These are phyloP conservation scores for Monascus ruber DNA, from an alignment of 2,329 filamentous ascomycete genomes.

Conservation along the genomic window DNA sequence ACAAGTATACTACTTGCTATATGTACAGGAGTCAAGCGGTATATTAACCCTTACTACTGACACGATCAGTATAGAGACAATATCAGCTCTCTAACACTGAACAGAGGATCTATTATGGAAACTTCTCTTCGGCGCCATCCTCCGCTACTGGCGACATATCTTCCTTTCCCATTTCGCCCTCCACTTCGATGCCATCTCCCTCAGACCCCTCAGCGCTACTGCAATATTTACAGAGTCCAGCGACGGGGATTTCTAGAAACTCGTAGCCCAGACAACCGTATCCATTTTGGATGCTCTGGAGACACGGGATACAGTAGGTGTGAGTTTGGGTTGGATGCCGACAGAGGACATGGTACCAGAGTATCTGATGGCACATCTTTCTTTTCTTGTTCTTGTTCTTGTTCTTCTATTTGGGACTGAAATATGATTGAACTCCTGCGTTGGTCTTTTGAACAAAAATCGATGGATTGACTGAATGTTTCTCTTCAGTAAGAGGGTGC, in stretches of 20 bases:
- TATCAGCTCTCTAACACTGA: no score
- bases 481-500: no score
- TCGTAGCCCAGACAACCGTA: constrained; percentile 7
- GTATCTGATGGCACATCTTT: constrained; percentile 15
- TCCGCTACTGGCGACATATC: background rate
- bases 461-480: no score
- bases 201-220: background rate
- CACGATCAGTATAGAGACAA: no score
- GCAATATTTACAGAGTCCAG: constrained; percentile 8
- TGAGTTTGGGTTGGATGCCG: constrained; percentile 6
- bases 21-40: no score
- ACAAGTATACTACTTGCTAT: no score
- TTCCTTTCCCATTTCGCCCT: constrained; percentile 1
- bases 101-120: no score
- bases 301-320: constrained; percentile 8
- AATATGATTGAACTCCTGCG: no score
- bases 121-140: background rate
- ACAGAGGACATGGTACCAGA: constrained; percentile 14
- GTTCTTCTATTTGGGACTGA: no score
- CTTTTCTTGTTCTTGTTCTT: background rate
- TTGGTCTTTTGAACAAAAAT: no score
- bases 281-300: constrained; percentile 4
- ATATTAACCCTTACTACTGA: no score
- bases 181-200: background rate
- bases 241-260: constrained; percentile 5